Base-by-base conservation (phyloP, 106 monocot genomes). In the Dendrobium officinale region DNA sequence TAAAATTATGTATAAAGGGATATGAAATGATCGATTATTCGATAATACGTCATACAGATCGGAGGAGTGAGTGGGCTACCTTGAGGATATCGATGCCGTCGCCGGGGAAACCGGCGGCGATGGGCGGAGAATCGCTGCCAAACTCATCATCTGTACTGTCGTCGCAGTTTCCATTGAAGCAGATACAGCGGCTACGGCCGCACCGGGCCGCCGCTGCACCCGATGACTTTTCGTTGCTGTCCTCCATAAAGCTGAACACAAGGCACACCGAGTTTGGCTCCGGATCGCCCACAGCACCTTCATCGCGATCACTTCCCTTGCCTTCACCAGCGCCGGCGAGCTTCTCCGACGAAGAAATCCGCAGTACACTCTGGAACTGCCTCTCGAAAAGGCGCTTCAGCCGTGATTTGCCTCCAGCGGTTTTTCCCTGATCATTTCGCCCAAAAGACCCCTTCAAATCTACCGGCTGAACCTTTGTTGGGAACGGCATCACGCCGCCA, bases 191-290 rank as follows among this genome's bases (percentile, higher is more conserved):
- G 54, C 55, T 74, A 51, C 88, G 89, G 43, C 89, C 83, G 79
- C 85, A 89, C 51, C 74, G 74, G 1, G 43, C 49, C 4, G 10
- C 47, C 5, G 75, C 47, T 3, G 81, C 79, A 18, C 78, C 31
- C 18, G 55, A 68, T 19, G 84, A 76, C 75, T 77, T 82, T 17
- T 79, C 87, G 81, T 78, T 85, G 81, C 67, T 84, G 31, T 91
- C 92, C 82, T 98, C 98, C 55, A 98, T 86, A 82, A 95, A 98
- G 81, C 81, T 92, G 55, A 81, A 86, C 15, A 98, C 95, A 16
- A 98, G 87, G 79, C 90, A 92, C 11, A 92, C 81, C 17, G 98
- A 92, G 81, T 90, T 92, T 43, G 92, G 92, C 81, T 95, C 92
- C 54, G 59, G 56, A 67, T 88, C 91, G 22, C 83, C 84, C 8